phyloP scores from a whole-genome alignment of 352 stramenopile genomes.

The Globisporangium spiculum region DNA sequence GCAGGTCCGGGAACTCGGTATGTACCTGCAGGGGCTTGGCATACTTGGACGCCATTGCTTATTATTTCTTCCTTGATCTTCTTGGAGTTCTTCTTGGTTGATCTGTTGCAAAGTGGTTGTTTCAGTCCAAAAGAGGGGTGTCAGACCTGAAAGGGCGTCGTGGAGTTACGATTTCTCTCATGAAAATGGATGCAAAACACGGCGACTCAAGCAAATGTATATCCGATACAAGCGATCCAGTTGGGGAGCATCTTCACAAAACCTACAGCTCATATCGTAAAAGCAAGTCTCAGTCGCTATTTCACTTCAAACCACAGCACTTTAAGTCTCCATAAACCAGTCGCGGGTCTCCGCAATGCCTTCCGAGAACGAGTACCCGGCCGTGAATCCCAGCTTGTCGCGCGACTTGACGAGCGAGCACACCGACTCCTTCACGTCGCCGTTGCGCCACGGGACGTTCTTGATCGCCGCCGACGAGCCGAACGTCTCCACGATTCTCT shows the following conservation, averaged over 20 bases:
- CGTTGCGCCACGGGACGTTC: constrained; percentile 64
- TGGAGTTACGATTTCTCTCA: neutral
- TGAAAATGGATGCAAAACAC: neutral
- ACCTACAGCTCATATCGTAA: no score
- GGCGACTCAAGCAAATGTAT: neutral
- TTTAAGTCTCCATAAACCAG: constrained; percentile 57
- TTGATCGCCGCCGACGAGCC: constrained; percentile 60
- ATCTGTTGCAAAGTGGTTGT: neutral
- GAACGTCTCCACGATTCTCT: constrained; percentile 71
- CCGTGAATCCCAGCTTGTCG: constrained; percentile 71
- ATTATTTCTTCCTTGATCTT: neutral
- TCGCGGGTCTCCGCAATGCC: constrained; percentile 74
- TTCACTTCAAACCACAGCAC: neutral
- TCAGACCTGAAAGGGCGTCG: neutral
- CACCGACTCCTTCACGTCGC: constrained; percentile 81
- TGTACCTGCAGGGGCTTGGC: constrained; percentile 79
- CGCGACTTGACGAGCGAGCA: constrained; percentile 63
- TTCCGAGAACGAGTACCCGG: constrained; percentile 57
- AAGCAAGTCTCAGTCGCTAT: neutral
- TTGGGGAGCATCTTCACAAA: no score
- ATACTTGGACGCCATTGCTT: constrained; percentile 78
- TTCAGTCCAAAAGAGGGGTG: neutral
- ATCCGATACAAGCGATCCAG: no score
- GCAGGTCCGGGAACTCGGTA: constrained; percentile 62
- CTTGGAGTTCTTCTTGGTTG: neutral